phyloP scores from a whole-genome alignment of 2,329 filamentous ascomycete genomes.

The Epicoccum nigrum region DNA sequence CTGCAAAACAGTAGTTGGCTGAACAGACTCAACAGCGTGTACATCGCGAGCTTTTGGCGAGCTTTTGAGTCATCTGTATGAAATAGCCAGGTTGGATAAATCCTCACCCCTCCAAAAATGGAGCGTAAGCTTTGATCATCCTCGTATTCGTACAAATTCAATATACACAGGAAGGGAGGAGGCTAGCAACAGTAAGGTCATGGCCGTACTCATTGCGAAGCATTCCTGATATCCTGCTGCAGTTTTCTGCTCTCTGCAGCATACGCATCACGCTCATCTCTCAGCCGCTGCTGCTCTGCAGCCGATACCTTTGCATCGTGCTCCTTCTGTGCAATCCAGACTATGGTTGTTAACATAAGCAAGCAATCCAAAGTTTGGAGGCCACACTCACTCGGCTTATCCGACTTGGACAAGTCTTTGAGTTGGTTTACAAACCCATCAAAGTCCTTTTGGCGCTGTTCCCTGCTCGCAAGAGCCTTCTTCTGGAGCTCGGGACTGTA shows the following conservation, averaged over 20 bases:
- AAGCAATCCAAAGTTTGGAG: no score
- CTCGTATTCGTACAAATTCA: slow-evolving; percentile 23
- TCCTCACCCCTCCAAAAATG: no score
- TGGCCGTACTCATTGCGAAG: slow-evolving; percentile 28
- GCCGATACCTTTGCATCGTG: slow-evolving; percentile 38
- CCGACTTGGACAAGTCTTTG: slow-evolving; percentile 88
- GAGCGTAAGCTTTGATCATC: slow-evolving; percentile 23
- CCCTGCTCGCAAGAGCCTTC: slow-evolving; percentile 78
- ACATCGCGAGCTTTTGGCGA: no score
- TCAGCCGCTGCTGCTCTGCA: slow-evolving; percentile 32
- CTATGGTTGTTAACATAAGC: slow-evolving; percentile 27
- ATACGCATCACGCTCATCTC: slow-evolving; percentile 40
- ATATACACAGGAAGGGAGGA: slow-evolving; percentile 18
- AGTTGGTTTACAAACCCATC: slow-evolving; percentile 83
- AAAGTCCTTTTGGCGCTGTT: slow-evolving; percentile 81
- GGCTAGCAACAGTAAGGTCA: slow-evolving; percentile 1
- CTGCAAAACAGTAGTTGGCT: no score
- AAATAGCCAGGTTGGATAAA: no score
- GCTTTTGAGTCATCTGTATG: no score
- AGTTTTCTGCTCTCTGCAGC: slow-evolving; percentile 41
- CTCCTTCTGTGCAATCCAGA: slow-evolving; percentile 46
- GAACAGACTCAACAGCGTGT: no score
- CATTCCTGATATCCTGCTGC: slow-evolving; percentile 44
- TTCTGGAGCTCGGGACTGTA: slow-evolving; percentile 97
- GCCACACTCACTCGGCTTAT: slow-evolving; percentile 77